Percentiles rank a stretch among this genome's conserved stretches.
Conservation (phyloP, 192 early-diverging fungal genomes). For the Podila minutissima region DNA sequence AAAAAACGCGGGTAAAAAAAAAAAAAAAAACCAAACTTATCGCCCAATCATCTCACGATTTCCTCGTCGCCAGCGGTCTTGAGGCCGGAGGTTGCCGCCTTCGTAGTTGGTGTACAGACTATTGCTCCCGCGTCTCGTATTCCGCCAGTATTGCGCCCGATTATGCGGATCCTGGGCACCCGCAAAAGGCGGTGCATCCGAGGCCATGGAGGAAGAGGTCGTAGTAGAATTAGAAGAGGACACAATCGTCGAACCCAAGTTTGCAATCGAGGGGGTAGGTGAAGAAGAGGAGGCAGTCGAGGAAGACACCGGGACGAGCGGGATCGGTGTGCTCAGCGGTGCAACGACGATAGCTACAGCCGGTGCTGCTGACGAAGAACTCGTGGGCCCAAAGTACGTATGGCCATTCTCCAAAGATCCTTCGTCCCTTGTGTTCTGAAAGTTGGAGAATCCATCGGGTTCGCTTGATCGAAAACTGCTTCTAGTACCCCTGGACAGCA, state of each 20-base stretch:
- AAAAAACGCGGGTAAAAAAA: too few relatives aligned
- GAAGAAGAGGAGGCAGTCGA: background rate
- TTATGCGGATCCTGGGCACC: background rate
- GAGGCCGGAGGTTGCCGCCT: conserved; percentile 19
- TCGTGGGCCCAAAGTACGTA: background rate
- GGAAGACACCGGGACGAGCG: too few relatives aligned
- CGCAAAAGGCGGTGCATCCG: background rate
- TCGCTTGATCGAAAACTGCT: conserved; percentile 30
- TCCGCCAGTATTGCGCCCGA: background rate
- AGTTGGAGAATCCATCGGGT: conserved; percentile 21
- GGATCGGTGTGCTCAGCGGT: background rate
- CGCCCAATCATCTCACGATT: conserved; percentile 35
- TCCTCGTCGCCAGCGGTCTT: conserved; percentile 38
- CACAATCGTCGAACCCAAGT: background rate
- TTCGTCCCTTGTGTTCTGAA: background rate
- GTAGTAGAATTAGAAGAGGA: background rate
- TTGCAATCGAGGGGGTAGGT: background rate
- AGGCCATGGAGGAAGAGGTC: background rate
- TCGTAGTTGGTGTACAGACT: conserved; percentile 37
- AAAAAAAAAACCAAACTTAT: background rate
- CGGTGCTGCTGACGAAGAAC: background rate
- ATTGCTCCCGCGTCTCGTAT: conserved; percentile 10
- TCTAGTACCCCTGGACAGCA: conserved; percentile 5
- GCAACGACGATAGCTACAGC: background rate
- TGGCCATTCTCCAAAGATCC: too few relatives aligned